Conservation (phyloP, 1,139 yeast genomes). For the Kodamaea anthophila region DNA sequence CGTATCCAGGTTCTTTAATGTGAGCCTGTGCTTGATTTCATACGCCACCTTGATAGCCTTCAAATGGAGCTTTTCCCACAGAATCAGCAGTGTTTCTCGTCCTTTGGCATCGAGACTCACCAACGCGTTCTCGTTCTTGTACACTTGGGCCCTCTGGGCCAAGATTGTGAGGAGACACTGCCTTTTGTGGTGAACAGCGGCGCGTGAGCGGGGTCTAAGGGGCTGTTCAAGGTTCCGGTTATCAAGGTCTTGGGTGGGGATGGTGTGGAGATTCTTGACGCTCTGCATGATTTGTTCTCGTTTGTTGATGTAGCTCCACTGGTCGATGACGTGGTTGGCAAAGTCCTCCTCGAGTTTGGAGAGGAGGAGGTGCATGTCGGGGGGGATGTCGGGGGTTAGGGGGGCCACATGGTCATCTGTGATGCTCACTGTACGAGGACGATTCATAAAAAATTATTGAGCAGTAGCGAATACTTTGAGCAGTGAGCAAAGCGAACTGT, state of each 20-base stretch:
- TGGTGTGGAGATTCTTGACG: conserved; percentile 32
- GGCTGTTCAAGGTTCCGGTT: conserved; percentile 48
- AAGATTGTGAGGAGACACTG: conserved; percentile 55
- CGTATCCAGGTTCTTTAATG: conserved; percentile 73
- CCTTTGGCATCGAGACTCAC: conserved; percentile 71
- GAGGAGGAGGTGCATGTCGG: conserved; percentile 40
- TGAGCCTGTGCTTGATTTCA: conserved; percentile 66
- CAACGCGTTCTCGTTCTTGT: conserved; percentile 66
- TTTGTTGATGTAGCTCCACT: conserved; percentile 44
- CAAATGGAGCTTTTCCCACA: conserved; percentile 86
- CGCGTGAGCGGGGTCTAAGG: conserved; percentile 48
- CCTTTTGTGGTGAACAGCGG: conserved; percentile 15
- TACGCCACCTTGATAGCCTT: conserved; percentile 86
- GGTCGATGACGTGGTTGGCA: conserved; percentile 37
- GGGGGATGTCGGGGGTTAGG: conserved; percentile 35
- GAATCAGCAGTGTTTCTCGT: conserved; percentile 66
- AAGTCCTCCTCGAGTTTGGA: conserved; percentile 42
- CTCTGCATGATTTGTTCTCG: conserved; percentile 42
- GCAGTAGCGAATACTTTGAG: no score
- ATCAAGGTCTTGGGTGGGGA: conserved; percentile 27
- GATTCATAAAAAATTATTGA: no score
- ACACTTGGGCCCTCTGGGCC: conserved; percentile 62
- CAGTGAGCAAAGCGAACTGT: no score
- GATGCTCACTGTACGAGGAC: no score
- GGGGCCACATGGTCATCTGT: no score